phyloP scores from a whole-genome alignment of 306 rosid species.

The Fragaria nilgerrensis region DNA sequence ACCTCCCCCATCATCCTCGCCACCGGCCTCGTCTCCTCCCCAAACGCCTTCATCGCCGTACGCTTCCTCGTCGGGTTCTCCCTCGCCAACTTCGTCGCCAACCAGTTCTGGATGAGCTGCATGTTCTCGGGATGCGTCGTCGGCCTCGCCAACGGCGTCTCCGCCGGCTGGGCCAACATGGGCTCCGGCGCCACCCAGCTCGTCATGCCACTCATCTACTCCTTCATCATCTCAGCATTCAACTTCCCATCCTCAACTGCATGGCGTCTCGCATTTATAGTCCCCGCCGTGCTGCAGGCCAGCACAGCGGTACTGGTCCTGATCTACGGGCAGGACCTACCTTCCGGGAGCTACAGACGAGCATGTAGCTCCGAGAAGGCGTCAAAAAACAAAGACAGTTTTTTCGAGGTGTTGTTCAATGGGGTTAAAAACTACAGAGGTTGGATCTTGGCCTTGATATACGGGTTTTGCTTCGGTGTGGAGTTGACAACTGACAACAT shows the following conservation, averaged over 20 bases:
- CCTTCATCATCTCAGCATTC: constrained; percentile 25
- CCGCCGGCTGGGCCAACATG: constrained; percentile 63
- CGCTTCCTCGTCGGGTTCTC: constrained; percentile 56
- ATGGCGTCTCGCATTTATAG: constrained; percentile 42
- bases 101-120: constrained; percentile 66
- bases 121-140: constrained; percentile 51
- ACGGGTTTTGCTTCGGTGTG: constrained; percentile 48
- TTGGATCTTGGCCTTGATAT: constrained; percentile 45
- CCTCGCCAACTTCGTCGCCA: constrained; percentile 56
- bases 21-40: constrained; percentile 36
- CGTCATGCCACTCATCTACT: constrained; percentile 52
- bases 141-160: constrained; percentile 56
- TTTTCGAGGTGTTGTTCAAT: not conserved
- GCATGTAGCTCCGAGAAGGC: not conserved
- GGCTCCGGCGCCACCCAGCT: constrained; percentile 58
- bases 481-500: constrained; percentile 56
- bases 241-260: constrained; percentile 40
- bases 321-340: constrained; percentile 44
- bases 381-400: not conserved
- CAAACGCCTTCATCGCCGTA: constrained; percentile 36
- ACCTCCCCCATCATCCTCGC: constrained; percentile 50
- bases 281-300: constrained; percentile 44
- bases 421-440: constrained; percentile 57
- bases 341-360: constrained; percentile 15
- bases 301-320: constrained; percentile 41